Percentiles rank a stretch among this genome's conserved stretches.
phyloP scores from a whole-genome alignment of 202 grass and related monocot species.

The Musa balbisiana region DNA sequence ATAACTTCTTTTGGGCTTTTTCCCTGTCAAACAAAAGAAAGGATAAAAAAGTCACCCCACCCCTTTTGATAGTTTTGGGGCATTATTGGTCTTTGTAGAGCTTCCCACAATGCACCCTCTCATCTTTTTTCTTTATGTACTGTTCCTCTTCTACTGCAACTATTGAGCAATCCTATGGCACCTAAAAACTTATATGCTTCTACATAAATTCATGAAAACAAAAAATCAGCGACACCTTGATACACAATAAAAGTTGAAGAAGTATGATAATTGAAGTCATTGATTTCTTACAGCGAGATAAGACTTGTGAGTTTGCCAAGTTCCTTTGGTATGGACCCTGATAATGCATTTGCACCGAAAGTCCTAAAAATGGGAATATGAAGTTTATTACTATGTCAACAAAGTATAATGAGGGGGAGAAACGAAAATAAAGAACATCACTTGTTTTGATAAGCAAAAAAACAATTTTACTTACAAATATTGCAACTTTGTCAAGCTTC shows the following conservation, averaged over 20 bases:
- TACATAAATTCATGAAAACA: too few relatives aligned
- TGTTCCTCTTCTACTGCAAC: too few relatives aligned
- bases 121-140: too few relatives aligned
- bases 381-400: neutral
- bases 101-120: too few relatives aligned
- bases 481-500: conserved; percentile 47
- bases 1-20: too few relatives aligned
- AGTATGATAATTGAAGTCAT: neutral
- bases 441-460: neutral
- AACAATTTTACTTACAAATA: conserved; percentile 42
- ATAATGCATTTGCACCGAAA: conserved; percentile 55
- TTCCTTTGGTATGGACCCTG: conserved; percentile 69
- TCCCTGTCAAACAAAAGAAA: too few relatives aligned
- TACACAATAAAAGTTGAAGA: neutral
- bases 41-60: too few relatives aligned
- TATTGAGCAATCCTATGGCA: too few relatives aligned
- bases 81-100: too few relatives aligned
- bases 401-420: conserved; percentile 15
- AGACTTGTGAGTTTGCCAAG: conserved; percentile 63
- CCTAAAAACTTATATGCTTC: too few relatives aligned
- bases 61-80: too few relatives aligned
- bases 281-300: conserved; percentile 41
- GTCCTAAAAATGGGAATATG: conserved; percentile 18
- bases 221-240: too few relatives aligned
- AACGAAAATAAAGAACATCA: neutral